Evolutionary conservation across 441 rosid genomes (phyloP).

Genomic region (Eruca vesicaria): DNA sequence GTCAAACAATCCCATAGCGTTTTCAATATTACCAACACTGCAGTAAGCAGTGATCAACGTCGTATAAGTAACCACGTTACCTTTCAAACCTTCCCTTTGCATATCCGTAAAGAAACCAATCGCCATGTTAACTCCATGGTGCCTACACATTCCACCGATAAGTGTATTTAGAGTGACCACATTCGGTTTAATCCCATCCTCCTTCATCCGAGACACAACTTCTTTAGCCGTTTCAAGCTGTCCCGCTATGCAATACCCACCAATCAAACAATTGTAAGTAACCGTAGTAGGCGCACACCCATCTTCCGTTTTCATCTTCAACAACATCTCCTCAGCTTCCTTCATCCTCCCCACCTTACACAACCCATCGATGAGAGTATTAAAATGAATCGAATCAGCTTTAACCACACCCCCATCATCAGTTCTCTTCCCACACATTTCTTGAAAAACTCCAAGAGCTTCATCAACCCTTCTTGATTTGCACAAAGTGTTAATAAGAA

Average conservation of each 20-base stretch:
- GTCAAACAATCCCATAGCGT: constrained; percentile 59
- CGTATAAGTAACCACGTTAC: constrained; percentile 50
- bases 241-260: constrained; percentile 67
- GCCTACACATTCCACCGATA: constrained; percentile 69
- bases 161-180: constrained; percentile 56
- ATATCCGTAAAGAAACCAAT: constrained; percentile 47
- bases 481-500: constrained; percentile 61
- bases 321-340: constrained; percentile 58
- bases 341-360: constrained; percentile 77
- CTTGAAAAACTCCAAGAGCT: constrained; percentile 56
- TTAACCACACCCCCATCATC: constrained; percentile 40
- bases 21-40: constrained; percentile 51
- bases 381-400: constrained; percentile 65
- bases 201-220: constrained; percentile 60
- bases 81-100: constrained; percentile 51
- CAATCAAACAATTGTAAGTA: constrained; percentile 75
- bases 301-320: constrained; percentile 49
- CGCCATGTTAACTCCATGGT: constrained; percentile 57
- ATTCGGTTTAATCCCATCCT: constrained; percentile 48
- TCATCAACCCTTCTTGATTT: constrained; percentile 61
- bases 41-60: constrained; percentile 62
- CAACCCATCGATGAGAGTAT: constrained; percentile 70
- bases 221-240: constrained; percentile 54
- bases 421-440: constrained; percentile 41
- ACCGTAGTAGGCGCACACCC: constrained; percentile 44